A percentile compares a stretch with the other conserved stretches of the same genome.
These are phyloP conservation scores for Puccinia coronata DNA, from an alignment of 1,284 basidiomycete species.

Conservation along the genomic window DNA sequence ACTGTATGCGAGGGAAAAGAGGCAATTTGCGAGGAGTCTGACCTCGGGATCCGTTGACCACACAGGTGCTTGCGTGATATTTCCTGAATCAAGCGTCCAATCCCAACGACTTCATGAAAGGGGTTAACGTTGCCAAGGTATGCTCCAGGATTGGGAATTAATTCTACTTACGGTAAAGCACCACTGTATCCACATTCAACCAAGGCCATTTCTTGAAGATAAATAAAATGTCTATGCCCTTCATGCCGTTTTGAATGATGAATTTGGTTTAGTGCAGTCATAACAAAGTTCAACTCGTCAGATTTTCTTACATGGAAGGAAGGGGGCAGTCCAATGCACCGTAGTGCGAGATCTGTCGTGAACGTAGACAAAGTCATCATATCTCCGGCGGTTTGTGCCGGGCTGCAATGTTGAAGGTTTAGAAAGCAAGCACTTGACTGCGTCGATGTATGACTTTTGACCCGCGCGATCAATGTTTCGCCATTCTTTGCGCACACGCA, in stretches of 20 bases:
- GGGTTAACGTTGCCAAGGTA: neutral
- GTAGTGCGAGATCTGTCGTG: slow-evolving; percentile 28
- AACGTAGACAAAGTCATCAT: slow-evolving; percentile 45
- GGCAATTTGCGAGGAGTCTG: neutral
- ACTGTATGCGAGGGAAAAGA: neutral
- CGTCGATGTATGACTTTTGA: slow-evolving; percentile 25
- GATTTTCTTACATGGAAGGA: slow-evolving; percentile 29
- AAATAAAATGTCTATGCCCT: slow-evolving; percentile 49
- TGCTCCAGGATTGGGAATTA: neutral
- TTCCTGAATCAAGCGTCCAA: slow-evolving; percentile 31
- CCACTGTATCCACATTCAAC: slow-evolving; percentile 36
- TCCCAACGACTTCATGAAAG: slow-evolving; percentile 30
- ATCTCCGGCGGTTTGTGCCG: neutral
- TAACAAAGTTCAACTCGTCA: neutral
- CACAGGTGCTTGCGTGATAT: slow-evolving; percentile 22
- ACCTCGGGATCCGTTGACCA: slow-evolving; percentile 46
- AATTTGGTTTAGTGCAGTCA: neutral
- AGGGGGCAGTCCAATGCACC: slow-evolving; percentile 39
- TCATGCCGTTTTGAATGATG: neutral
- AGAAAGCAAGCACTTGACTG: slow-evolving; percentile 36
- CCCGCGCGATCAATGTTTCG: slow-evolving; percentile 16
- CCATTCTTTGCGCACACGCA: slow-evolving; percentile 41
- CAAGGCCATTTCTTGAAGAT: slow-evolving; percentile 38
- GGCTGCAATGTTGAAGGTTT: slow-evolving; percentile 23
- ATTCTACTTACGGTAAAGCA: slow-evolving; percentile 29